Evolutionary conservation across 2,329 filamentous ascomycete species (phyloP), one percentile per base, ranked within the genome.

Genomic region (Penicillium italicum): DNA sequence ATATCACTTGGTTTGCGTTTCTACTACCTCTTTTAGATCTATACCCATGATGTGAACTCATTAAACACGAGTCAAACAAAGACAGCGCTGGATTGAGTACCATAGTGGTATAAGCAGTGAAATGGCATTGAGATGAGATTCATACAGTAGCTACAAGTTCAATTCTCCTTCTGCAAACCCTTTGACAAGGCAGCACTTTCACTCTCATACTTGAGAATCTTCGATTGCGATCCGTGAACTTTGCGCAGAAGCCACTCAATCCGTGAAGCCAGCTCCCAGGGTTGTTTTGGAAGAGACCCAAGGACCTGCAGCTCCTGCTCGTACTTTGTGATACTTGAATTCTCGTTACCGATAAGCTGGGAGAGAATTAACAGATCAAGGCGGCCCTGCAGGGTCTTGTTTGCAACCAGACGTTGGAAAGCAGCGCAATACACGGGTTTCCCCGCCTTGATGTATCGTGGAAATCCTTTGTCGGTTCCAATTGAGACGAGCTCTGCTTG

Each of bases 391-490:
- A 97, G 79, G 0, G 91, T 90, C 7, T 80, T 79, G 69, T 97
- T 92, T 43, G 83, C 76, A 0, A 85, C 81, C 36, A 97, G 76
- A 36, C 83, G 79, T 57, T 82, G 80, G 76, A 97, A 97, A 0
- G 92, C 92, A 1, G 92, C 85, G 55, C 86, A 85, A 73, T 93
- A 95, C 26, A 97, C 88, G 0, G 93, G 92, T 68, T 90, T 91
- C 22, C 91, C 91, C 0, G 91, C 88, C 51, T 82, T 86, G 71
- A 97, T 89, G 31, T 79, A 80, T 55, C 86, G 84, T 0, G 94
- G 93, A 0, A 91, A 86, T 0, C 94, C 93, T 43, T 89, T 87
- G 47, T 81, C 77, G 4, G 85, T 85, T 26, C 82, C 82, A 49
- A 97, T 85, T 1, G 85, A 84, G 68, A 99, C 91, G 31, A 97